Percentiles rank a stretch among this genome's conserved stretches.
Evolutionary conservation across 768 basidiomycete species (phyloP).

Genomic region (Gautieria morchelliformis): DNA sequence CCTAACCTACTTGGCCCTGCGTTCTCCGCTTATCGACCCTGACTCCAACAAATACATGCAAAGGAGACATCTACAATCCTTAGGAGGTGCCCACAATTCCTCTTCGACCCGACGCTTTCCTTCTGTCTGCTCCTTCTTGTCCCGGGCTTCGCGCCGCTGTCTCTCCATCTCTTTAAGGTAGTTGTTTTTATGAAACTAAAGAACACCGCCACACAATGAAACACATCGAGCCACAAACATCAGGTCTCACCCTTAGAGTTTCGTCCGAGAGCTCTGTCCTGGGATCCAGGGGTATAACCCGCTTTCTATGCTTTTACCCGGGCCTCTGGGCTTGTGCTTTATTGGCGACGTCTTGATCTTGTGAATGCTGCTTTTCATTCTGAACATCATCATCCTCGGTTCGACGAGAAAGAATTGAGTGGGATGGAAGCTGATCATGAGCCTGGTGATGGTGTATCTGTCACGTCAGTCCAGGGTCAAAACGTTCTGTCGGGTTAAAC

Average conservation of each 20-base stretch:
- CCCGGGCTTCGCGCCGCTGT: constrained; percentile 39
- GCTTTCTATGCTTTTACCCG: constrained; percentile 34
- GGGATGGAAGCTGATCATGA: not conserved
- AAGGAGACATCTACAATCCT: constrained; percentile 39
- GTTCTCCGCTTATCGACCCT: no score
- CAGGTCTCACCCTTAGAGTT: constrained; percentile 52
- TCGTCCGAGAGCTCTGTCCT: constrained; percentile 77
- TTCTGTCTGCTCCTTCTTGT: constrained; percentile 49
- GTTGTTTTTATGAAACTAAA: constrained; percentile 49
- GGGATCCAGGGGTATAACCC: constrained; percentile 51
- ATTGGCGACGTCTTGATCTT: not conserved
- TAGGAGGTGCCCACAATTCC: constrained; percentile 59
- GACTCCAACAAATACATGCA: not conserved
- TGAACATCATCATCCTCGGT: not conserved
- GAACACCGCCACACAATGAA: not conserved
- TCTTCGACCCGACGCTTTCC: constrained; percentile 45
- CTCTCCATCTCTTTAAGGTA: constrained; percentile 56
- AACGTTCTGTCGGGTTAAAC: not conserved
- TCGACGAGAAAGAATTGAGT: not conserved
- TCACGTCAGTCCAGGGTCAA: not conserved
- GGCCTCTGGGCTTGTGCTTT: not conserved
- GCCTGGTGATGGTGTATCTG: not conserved
- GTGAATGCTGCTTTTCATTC: not conserved
- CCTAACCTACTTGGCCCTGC: no score
- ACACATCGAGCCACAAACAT: not conserved